These are phyloP conservation scores for Henckelia pumila DNA, from an alignment of 257 asterid species.

Conservation along the genomic window DNA sequence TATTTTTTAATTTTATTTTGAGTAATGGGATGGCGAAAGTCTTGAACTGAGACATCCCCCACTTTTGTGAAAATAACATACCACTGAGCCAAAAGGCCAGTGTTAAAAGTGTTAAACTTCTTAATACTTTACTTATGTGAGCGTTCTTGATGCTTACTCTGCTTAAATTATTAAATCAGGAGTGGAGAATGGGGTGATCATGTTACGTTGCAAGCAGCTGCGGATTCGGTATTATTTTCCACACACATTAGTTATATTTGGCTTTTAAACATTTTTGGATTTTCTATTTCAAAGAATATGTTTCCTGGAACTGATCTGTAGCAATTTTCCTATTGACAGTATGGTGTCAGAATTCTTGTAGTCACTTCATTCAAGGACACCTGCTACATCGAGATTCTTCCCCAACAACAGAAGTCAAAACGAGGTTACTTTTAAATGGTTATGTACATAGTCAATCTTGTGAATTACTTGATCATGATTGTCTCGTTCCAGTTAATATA, in stretches of 20 bases:
- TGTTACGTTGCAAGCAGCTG: constrained; percentile 96
- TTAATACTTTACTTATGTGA: constrained; percentile 15
- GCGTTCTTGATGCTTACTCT: constrained; percentile 22
- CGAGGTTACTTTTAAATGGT: constrained; percentile 49
- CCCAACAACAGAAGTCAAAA: constrained; percentile 69
- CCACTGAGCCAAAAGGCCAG: no score
- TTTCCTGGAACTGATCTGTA: constrained; percentile 21
- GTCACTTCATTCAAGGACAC: constrained; percentile 90
- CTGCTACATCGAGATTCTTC: constrained; percentile 95
- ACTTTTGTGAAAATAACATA: no score
- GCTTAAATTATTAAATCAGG: constrained; percentile 42
- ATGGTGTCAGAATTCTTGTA: constrained; percentile 80
- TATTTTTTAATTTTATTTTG: no score
- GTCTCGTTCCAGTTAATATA: neutral
- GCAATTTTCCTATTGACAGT: constrained; percentile 47
- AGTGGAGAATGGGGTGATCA: constrained; percentile 98
- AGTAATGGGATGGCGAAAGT: no score
- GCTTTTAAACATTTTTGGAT: neutral
- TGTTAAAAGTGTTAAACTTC: neutral
- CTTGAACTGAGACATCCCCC: no score
- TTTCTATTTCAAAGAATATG: neutral
- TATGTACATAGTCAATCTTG: neutral
- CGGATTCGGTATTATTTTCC: constrained; percentile 66
- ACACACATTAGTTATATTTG: constrained; percentile 18
- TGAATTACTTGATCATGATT: neutral